Percentiles rank a stretch among this genome's conserved stretches.
These are phyloP conservation scores for Picea sitchensis DNA, from an alignment of 75 land plant genomes.

Conservation along the genomic window DNA sequence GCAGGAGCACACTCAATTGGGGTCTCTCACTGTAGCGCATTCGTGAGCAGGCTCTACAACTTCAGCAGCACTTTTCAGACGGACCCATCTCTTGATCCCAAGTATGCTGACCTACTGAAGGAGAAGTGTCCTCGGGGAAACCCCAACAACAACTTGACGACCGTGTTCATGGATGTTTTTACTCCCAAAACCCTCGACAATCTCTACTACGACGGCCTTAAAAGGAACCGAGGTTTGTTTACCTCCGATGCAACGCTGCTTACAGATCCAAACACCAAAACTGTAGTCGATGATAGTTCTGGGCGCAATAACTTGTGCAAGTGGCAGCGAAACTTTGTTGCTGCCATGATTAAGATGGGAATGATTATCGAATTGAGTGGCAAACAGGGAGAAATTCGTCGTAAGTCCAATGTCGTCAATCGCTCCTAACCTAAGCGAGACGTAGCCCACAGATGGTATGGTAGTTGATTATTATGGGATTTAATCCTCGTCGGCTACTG, in stretches of 20 bases:
- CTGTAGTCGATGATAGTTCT: slow-evolving; percentile 34
- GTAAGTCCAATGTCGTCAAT: slow-evolving; percentile 24
- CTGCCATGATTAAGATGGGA: slow-evolving; percentile 62
- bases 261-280: slow-evolving; percentile 21
- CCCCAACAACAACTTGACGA: background rate
- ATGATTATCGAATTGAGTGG: slow-evolving; percentile 50
- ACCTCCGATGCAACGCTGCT: slow-evolving; percentile 48
- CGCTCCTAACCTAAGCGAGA: too few relatives aligned
- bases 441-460: too few relatives aligned
- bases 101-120: slow-evolving; percentile 17
- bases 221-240: slow-evolving; percentile 41
- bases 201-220: slow-evolving; percentile 39
- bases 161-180: slow-evolving; percentile 25
- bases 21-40: slow-evolving; percentile 34
- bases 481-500: too few relatives aligned
- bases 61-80: slow-evolving; percentile 15
- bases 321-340: slow-evolving; percentile 35
- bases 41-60: slow-evolving; percentile 41
- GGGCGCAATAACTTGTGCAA: slow-evolving; percentile 19
- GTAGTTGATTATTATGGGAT: too few relatives aligned
- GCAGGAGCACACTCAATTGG: slow-evolving; percentile 59
- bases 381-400: slow-evolving; percentile 51
- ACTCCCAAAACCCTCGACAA: slow-evolving; percentile 32
- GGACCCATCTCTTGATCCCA: slow-evolving; percentile 39
- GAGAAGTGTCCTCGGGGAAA: slow-evolving; percentile 18